Conservation (phyloP, 805 yeast genomes). For the Candida suzukii region DNA sequence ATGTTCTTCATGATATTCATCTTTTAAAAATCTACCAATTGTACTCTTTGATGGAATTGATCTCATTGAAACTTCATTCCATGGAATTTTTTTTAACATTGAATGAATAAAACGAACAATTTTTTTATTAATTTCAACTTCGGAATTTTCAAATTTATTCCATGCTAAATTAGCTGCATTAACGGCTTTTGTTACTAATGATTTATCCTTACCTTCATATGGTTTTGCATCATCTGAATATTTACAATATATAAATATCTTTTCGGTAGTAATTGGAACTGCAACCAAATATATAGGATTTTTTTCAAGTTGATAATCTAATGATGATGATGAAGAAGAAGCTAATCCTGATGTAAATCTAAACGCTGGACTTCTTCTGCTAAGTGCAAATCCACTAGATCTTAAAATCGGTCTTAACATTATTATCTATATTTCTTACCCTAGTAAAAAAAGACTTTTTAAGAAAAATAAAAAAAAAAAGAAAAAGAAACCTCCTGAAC, state of each 20-base stretch:
- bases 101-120: constrained; percentile 47
- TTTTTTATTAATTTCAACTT: constrained; percentile 46
- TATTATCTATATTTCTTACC: no score
- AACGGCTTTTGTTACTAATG: constrained; percentile 34
- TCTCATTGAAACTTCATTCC: constrained; percentile 70
- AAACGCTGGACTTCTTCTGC: no score
- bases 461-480: no score
- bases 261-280: constrained; percentile 60
- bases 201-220: constrained; percentile 17
- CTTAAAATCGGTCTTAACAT: no score
- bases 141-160: constrained; percentile 52
- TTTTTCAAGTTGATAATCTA: neutral
- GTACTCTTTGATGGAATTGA: constrained; percentile 67
- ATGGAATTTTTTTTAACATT: constrained; percentile 60
- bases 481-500: no score
- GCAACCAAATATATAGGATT: constrained; percentile 42
- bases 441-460: no score
- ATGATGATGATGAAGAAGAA: neutral
- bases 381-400: no score
- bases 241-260: constrained; percentile 56
- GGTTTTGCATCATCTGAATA: constrained; percentile 29
- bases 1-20: constrained; percentile 17
- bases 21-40: constrained; percentile 43
- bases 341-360: neutral
- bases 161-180: constrained; percentile 51